These are phyloP conservation scores for Dissoconium aciculare DNA, from an alignment of 2,329 filamentous ascomycete species.

Conservation along the genomic window DNA sequence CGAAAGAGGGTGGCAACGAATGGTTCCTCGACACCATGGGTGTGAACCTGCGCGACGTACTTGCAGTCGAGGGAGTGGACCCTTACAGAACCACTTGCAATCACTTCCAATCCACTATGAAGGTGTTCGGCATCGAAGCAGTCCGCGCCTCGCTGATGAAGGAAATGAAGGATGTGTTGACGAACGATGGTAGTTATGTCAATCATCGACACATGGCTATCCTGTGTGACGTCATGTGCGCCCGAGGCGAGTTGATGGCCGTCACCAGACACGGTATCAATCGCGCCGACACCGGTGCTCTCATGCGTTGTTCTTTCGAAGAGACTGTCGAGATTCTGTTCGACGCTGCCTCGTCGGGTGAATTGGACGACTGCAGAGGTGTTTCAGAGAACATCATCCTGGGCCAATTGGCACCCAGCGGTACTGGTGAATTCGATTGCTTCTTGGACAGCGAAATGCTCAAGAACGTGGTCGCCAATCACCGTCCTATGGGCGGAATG, in stretches of 20 bases:
- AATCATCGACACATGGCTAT: constrained; percentile 95
- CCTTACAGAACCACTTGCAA: constrained; percentile 78
- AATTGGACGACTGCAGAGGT: constrained; percentile 93
- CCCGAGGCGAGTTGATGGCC: constrained; percentile 82
- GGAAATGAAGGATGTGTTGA: constrained; percentile 82
- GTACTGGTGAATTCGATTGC: constrained; percentile 90
- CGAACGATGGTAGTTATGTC: constrained; percentile 98
- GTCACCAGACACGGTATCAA: constrained; percentile 98
- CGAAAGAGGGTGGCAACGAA: constrained; percentile 42
- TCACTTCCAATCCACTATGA: constrained; percentile 85
- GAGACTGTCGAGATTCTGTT: constrained; percentile 97
- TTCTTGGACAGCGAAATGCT: constrained; percentile 90
- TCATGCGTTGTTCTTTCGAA: constrained; percentile 99
- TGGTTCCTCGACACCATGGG: constrained; percentile 95
- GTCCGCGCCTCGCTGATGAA: constrained; percentile 73
- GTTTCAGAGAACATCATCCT: constrained; percentile 99
- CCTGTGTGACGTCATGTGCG: constrained; percentile 94
- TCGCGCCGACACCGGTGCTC: constrained; percentile 86
- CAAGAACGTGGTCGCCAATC: constrained; percentile 75
- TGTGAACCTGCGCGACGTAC: constrained; percentile 68
- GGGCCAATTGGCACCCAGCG: constrained; percentile 90
- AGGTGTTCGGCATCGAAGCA: constrained; percentile 92
- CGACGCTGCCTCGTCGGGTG: constrained; percentile 84
- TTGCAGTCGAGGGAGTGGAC: constrained; percentile 80
- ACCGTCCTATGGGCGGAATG: constrained; percentile 30